Evolutionary conservation across 208 protist genomes (phyloP).

Genomic region (Leishmania gerbilli): DNA sequence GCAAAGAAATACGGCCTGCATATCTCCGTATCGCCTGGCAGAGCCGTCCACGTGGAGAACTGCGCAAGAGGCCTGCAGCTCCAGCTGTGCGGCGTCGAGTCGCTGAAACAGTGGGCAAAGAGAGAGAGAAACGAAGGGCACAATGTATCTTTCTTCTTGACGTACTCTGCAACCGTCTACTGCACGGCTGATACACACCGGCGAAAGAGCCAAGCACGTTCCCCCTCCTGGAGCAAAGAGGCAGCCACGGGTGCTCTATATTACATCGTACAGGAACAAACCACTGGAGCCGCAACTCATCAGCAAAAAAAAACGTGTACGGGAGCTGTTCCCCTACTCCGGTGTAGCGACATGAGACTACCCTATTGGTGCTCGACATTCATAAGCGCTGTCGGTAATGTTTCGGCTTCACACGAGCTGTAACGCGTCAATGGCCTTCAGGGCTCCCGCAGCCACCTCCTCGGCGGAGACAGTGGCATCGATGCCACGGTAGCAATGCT

Average conservation of each 20-base stretch:
- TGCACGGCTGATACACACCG: neutral
- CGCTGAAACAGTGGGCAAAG: neutral
- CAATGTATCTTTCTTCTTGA: neutral
- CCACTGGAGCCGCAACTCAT: neutral
- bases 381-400: neutral
- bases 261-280: neutral
- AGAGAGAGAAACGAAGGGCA: neutral
- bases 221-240: neutral
- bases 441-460: slow-evolving; percentile 3
- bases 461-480: slow-evolving; percentile 3
- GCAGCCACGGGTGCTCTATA: neutral
- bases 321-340: neutral
- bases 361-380: neutral
- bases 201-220: neutral
- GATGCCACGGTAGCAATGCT: slow-evolving; percentile 14
- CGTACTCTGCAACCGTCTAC: neutral
- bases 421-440: slow-evolving; percentile 11
- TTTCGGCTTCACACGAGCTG: neutral
- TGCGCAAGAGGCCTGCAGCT: neutral
- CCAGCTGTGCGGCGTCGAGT: neutral
- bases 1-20: neutral
- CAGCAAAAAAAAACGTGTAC: neutral
- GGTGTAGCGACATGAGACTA: neutral
- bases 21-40: too few species aligned
- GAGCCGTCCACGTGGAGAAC: neutral